phyloP scores from a whole-genome alignment of 441 rosid species.

The Gossypium lobatum region DNA sequence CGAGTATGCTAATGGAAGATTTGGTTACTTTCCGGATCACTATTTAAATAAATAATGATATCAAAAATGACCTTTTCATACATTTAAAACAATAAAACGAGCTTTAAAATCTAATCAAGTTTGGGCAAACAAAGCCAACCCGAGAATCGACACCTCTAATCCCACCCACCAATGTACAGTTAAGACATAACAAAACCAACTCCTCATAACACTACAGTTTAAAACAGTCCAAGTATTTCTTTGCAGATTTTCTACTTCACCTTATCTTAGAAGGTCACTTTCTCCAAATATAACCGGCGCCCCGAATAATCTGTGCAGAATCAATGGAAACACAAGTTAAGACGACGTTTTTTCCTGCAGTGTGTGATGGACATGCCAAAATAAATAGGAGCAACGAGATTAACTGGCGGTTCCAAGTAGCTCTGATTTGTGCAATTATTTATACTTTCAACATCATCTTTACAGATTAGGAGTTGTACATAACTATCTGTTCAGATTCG shows the following conservation, averaged over 20 bases:
- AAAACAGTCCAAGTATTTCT: neutral
- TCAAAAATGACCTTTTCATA: neutral
- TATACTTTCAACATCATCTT: constrained; percentile 22
- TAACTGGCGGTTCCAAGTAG: neutral
- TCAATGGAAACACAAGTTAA: neutral
- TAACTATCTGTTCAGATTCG: constrained; percentile 22
- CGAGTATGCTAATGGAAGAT: too few species aligned
- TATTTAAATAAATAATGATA: neutral
- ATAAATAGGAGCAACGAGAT: neutral
- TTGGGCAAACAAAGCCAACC: neutral
- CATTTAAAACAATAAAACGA: neutral
- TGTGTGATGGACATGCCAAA: neutral
- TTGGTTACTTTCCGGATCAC: neutral
- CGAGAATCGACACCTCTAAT: neutral
- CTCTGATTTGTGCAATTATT: constrained; percentile 1
- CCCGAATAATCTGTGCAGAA: constrained; percentile 11
- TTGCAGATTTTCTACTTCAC: constrained; percentile 8
- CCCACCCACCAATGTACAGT: neutral
- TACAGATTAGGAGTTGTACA: neutral
- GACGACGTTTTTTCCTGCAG: neutral
- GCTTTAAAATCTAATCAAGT: neutral
- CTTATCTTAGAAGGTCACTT: neutral
- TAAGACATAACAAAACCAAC: neutral
- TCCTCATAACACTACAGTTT: neutral
- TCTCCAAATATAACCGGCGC: neutral